Evolutionary conservation across 345 rosid species (phyloP).

Genomic region (Murraya koenigii): DNA sequence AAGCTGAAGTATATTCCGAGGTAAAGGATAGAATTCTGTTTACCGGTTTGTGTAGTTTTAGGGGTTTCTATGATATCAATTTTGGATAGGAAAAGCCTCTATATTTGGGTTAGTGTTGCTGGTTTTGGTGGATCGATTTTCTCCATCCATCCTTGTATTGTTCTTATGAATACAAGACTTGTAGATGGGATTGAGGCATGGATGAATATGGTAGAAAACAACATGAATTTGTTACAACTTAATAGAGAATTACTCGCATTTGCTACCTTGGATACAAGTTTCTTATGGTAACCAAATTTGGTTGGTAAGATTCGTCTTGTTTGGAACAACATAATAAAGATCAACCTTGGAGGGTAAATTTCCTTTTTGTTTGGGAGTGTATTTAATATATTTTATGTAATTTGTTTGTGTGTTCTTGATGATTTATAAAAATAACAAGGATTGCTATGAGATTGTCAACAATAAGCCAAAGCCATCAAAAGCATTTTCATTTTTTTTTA

Average conservation of each 20-base stretch:
- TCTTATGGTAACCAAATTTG: neutral
- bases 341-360: no score
- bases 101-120: constrained; percentile 9
- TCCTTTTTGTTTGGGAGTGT: no score
- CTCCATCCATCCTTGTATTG: no score
- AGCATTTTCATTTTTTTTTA: no score
- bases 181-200: constrained; percentile 23
- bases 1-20: neutral
- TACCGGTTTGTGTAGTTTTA: neutral
- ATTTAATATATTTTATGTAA: no score
- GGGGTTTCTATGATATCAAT: constrained; percentile 1
- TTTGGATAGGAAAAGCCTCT: constrained; percentile 42
- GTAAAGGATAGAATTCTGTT: constrained; percentile 17
- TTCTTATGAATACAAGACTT: neutral
- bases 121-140: neutral
- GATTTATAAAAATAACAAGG: no score
- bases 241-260: constrained; percentile 14
- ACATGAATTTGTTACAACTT: constrained; percentile 13
- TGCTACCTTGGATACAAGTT: constrained; percentile 19
- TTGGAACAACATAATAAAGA: no score
- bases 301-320: no score
- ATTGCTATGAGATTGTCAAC: no score
- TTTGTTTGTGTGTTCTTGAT: no score
- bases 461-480: no score
- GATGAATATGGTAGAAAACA: constrained; percentile 21